Base-by-base conservation (phyloP, 495 filamentous ascomycete genomes). In the Articulospora tetracladia region DNA sequence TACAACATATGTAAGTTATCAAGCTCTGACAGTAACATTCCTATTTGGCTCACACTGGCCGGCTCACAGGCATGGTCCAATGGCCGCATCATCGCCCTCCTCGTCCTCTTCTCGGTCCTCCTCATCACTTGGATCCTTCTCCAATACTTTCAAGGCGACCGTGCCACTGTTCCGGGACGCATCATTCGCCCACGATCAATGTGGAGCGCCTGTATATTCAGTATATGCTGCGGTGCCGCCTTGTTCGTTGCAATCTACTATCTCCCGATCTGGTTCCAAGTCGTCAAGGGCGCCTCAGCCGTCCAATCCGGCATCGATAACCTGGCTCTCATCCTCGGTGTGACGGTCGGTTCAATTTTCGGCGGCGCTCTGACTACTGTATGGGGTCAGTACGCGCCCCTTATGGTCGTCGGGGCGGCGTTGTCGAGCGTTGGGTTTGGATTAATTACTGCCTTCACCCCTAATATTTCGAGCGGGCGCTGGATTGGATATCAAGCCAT, bases 281-380 rank as follows among this genome's bases (percentile, higher is more conserved):
- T 83, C 13, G 84, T 86, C 53, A 77, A 85, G 63, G 78, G 78
- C n/a, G 76, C 75, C 11, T 74, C 73, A 19, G 80, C 84, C 6
- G 68, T 78, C 22, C 92, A 0, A 87, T 94, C 64, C 95, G 88
- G 88, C 90, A 92, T 73, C 90, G 92, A 72, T 83, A 82, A 11
- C 24, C 50, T 60, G n/a, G 75, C 82, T 12, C 57, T 83, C 12
- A 72, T 85, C 60, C 51, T 83, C 55, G 58, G 65, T 26, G 49
- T 71, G 20, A 55, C 54, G 52, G 51, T 76, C 48, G 55, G 47
- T 19, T 63, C 68, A 19, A 46, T 79, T 3, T 1, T 69, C 8
- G 53, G 51, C 20, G 76, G 74, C 7, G 63, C 19, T 10, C n/a
- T 70, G 17, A 63, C 75, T n/a, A 58, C 64, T 20, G 58, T 41